phyloP scores from a whole-genome alignment of 2,329 filamentous ascomycete genomes.

The Diaporthe eres region DNA sequence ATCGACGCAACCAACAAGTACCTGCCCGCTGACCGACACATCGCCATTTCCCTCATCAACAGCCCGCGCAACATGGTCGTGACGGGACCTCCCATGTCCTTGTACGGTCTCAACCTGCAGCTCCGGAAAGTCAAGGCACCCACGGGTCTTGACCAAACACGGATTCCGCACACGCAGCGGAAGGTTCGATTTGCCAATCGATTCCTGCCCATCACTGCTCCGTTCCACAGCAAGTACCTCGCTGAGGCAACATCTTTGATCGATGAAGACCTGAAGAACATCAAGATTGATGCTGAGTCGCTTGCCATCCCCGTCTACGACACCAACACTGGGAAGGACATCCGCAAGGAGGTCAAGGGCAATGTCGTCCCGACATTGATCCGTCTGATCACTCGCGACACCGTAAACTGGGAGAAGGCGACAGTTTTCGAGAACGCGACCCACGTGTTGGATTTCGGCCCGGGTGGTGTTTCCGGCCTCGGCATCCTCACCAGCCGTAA shows the following conservation, averaged over 20 bases:
- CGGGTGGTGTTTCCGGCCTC: constrained; percentile 95
- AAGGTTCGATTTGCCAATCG: constrained; percentile 97
- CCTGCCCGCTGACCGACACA: constrained; percentile 91
- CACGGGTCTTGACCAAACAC: constrained; percentile 96
- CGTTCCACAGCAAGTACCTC: constrained; percentile 98
- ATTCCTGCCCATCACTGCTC: constrained; percentile 96
- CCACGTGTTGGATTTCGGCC: constrained; percentile 96
- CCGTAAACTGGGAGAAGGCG: constrained; percentile 96
- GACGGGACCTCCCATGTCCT: constrained; percentile 93
- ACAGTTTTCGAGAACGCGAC: constrained; percentile 92
- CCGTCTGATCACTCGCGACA: constrained; percentile 93
- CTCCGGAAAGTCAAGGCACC: constrained; percentile 97
- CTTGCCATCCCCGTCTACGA: constrained; percentile 91
- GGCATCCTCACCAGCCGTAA: constrained; percentile 97
- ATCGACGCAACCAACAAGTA: constrained; percentile 98
- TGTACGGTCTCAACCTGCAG: constrained; percentile 96
- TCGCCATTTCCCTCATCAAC: constrained; percentile 95
- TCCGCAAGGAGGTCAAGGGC: constrained; percentile 77
- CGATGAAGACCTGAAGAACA: constrained; percentile 86
- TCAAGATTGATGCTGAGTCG: constrained; percentile 79
- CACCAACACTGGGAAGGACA: constrained; percentile 89
- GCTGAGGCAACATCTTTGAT: constrained; percentile 85
- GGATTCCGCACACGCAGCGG: constrained; percentile 93
- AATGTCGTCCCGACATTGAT: constrained; percentile 90
- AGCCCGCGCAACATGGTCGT: constrained; percentile 98